phyloP scores from a whole-genome alignment of 768 basidiomycete genomes.

The Rhodotorula sphaerocarpa region DNA sequence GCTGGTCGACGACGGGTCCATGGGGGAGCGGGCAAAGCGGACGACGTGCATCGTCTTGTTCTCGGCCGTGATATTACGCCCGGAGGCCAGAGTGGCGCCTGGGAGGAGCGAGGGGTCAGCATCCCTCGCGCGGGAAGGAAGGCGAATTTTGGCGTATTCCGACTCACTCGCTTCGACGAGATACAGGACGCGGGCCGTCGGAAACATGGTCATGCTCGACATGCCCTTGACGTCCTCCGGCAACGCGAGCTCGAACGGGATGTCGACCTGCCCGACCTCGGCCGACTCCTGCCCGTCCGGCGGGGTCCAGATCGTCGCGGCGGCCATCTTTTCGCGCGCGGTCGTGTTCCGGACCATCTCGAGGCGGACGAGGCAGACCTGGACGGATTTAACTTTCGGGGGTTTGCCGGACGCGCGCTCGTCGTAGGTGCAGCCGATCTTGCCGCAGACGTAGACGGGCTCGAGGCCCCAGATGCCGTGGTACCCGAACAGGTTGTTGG shows the following conservation, averaged over 20 bases:
- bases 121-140: too few species aligned
- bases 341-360: slow-evolving; percentile 4
- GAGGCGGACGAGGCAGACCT: slow-evolving; percentile 9
- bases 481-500: slow-evolving; percentile 12
- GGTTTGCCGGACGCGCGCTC: slow-evolving; percentile 14
- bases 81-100: neutral
- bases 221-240: neutral
- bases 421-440: slow-evolving; percentile 6
- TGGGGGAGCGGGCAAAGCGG: neutral
- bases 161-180: neutral
- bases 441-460: slow-evolving; percentile 7
- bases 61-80: neutral
- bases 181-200: neutral
- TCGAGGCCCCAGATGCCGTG: slow-evolving; percentile 8
- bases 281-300: neutral
- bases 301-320: slow-evolving; percentile 3
- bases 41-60: neutral
- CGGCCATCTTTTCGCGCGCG: neutral
- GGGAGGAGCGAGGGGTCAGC: neutral
- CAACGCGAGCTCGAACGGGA: neutral
- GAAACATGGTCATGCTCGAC: neutral
- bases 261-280: neutral
- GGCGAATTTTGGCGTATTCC: too few species aligned
- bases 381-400: neutral
- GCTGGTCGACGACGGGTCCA: neutral